Conservation (phyloP, 768 basidiomycete species). For the Pleurotus ostreatus region DNA sequence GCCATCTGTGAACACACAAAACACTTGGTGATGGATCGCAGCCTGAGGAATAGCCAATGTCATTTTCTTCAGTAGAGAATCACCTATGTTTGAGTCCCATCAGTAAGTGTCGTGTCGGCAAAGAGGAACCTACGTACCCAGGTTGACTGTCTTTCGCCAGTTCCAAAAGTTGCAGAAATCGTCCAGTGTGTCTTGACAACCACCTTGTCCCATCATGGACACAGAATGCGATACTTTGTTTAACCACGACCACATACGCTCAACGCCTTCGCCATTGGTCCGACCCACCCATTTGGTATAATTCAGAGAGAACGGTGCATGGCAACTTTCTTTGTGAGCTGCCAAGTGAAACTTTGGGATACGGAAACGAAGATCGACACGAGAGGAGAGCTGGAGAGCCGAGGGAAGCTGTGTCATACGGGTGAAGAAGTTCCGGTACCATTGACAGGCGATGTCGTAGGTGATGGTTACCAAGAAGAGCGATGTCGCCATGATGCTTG, state of each 20-base stretch:
- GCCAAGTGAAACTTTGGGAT: slow-evolving; percentile 23
- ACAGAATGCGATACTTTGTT: slow-evolving; percentile 13
- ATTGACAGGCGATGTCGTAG: slow-evolving; percentile 14
- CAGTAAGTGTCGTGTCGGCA: not conserved
- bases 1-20: slow-evolving; percentile 13
- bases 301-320: slow-evolving; percentile 24
- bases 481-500: not conserved
- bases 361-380: not conserved
- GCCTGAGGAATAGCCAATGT: slow-evolving; percentile 13
- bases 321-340: slow-evolving; percentile 16
- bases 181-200: slow-evolving; percentile 19
- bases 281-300: slow-evolving; percentile 19
- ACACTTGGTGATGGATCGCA: slow-evolving; percentile 9
- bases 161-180: slow-evolving; percentile 20
- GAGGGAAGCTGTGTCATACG: slow-evolving; percentile 1
- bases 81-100: slow-evolving; percentile 8
- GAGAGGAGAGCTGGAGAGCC: not conserved
- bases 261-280: slow-evolving; percentile 30
- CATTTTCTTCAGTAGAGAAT: slow-evolving; percentile 10
- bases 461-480: slow-evolving; percentile 8
- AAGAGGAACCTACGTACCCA: slow-evolving; percentile 10
- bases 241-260: slow-evolving; percentile 11
- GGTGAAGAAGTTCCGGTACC: slow-evolving; percentile 1
- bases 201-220: slow-evolving; percentile 17
- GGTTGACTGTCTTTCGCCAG: slow-evolving; percentile 15